These are phyloP conservation scores for Neofusicoccum sp. DNA, from an alignment of 2,329 filamentous ascomycete species.

Conservation along the genomic window DNA sequence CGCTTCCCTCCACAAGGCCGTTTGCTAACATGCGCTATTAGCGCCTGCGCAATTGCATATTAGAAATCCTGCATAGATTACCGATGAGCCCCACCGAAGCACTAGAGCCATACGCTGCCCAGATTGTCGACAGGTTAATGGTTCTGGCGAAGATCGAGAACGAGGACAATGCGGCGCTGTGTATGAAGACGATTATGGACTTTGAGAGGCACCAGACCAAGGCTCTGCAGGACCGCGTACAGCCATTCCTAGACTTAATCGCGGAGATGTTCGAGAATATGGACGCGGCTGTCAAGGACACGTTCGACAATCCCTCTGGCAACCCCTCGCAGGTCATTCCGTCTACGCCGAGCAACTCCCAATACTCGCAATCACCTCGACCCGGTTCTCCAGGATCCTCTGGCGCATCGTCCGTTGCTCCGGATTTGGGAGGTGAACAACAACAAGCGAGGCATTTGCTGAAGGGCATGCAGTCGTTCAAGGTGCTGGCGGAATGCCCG, in stretches of 20 bases:
- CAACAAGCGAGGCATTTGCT: conserved; percentile 77
- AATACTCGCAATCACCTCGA: conserved; percentile 81
- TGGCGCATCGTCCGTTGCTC: conserved; percentile 65
- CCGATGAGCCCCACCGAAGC: conserved; percentile 71
- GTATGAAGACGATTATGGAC: conserved; percentile 97
- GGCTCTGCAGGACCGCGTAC: conserved; percentile 75
- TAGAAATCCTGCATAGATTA: conserved; percentile 92
- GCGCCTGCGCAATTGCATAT: conserved; percentile 81
- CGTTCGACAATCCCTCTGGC: conserved; percentile 70
- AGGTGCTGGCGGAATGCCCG: conserved; percentile 93
- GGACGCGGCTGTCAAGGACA: conserved; percentile 91
- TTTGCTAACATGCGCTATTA: conserved; percentile 49
- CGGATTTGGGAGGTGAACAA: conserved; percentile 79
- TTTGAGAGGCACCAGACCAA: conserved; percentile 91
- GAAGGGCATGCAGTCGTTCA: conserved; percentile 98
- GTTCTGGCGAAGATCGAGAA: conserved; percentile 86
- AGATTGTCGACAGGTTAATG: conserved; percentile 89
- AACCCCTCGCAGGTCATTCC: conserved; percentile 53
- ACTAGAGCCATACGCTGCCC: conserved; percentile 83
- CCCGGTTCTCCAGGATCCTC: conserved; percentile 87
- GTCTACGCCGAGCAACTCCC: conserved; percentile 60
- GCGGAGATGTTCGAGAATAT: conserved; percentile 95
- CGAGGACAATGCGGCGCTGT: conserved; percentile 97
- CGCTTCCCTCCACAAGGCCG: background rate
- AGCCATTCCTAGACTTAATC: conserved; percentile 86